phyloP scores from a whole-genome alignment of 371 early-diverging fungal species.

The Mortierella sp. region DNA sequence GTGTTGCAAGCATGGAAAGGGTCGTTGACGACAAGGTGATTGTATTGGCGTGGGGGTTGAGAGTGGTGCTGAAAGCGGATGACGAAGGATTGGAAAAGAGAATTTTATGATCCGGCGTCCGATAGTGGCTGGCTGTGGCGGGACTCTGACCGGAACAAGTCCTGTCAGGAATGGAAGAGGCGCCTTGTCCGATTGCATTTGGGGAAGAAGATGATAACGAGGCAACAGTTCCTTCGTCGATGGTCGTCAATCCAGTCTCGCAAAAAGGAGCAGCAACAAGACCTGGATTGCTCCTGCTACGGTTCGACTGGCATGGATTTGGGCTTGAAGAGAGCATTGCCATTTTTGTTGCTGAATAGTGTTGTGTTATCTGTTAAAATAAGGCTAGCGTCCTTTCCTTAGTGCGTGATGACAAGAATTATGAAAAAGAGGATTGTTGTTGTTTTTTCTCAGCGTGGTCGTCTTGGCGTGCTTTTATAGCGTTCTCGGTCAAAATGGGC shows the following conservation, averaged over 20 bases:
- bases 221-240: not conserved
- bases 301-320: not conserved
- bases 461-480: not conserved
- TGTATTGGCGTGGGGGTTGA: not conserved
- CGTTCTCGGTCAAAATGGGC: not conserved
- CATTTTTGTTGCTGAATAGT: not conserved
- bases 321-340: not conserved
- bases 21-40: not conserved
- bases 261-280: not conserved
- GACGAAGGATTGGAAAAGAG: not conserved
- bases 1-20: not conserved
- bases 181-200: not conserved
- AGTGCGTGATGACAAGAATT: not conserved
- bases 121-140: not conserved
- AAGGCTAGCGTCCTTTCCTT: not conserved
- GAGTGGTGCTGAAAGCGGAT: not conserved
- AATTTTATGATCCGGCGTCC: not conserved
- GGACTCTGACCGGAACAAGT: not conserved
- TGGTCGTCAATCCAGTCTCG: not conserved
- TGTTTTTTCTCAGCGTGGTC: not conserved
- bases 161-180: not conserved
- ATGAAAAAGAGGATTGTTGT: not conserved
- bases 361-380: not conserved
- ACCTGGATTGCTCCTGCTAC: not conserved
- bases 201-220: no score